Percentiles rank a stretch among this genome's conserved stretches.
phyloP scores from a whole-genome alignment of 352 stramenopile genomes.

The Globisporangium nunn region DNA sequence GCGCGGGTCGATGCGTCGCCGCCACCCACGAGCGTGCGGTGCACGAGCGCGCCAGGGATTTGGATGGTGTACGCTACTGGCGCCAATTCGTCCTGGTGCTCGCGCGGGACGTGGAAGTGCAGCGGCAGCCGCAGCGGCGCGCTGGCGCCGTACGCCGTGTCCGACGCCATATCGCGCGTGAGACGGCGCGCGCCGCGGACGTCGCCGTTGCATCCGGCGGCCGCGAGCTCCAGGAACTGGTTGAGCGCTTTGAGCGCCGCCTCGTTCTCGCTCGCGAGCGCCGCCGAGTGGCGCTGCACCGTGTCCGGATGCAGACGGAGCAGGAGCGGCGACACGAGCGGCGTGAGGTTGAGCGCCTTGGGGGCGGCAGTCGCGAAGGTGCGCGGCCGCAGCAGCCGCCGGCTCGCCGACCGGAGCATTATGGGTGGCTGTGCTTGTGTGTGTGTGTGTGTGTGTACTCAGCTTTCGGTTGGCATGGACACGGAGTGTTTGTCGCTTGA shows the following conservation, averaged over 20 bases:
- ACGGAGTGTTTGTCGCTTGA: background rate
- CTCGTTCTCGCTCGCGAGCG: constrained; percentile 50
- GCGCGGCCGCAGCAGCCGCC: background rate
- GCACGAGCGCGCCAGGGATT: constrained; percentile 41
- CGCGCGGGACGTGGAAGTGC: constrained; percentile 40
- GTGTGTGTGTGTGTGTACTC: no score
- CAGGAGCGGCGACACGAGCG: constrained; percentile 58
- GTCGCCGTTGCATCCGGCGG: constrained; percentile 66
- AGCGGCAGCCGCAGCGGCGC: constrained; percentile 44
- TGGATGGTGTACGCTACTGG: constrained; percentile 39
- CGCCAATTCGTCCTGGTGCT: constrained; percentile 5
- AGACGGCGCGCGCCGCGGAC: constrained; percentile 45
- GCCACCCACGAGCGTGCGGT: constrained; percentile 41
- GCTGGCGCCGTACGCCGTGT: constrained; percentile 11
- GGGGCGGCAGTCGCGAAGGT: constrained; percentile 2
- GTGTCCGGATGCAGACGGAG: constrained; percentile 64
- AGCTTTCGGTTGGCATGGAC: no score
- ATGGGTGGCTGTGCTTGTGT: background rate
- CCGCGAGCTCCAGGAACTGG: constrained; percentile 59
- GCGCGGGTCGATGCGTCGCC: constrained; percentile 11
- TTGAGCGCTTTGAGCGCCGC: constrained; percentile 77
- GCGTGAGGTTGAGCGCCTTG: constrained; percentile 43
- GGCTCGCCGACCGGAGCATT: background rate
- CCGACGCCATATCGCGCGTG: constrained; percentile 25
- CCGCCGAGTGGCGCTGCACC: constrained; percentile 36